Conservation (phyloP, 495 filamentous ascomycete species). For the Podospora pseudocomata region DNA sequence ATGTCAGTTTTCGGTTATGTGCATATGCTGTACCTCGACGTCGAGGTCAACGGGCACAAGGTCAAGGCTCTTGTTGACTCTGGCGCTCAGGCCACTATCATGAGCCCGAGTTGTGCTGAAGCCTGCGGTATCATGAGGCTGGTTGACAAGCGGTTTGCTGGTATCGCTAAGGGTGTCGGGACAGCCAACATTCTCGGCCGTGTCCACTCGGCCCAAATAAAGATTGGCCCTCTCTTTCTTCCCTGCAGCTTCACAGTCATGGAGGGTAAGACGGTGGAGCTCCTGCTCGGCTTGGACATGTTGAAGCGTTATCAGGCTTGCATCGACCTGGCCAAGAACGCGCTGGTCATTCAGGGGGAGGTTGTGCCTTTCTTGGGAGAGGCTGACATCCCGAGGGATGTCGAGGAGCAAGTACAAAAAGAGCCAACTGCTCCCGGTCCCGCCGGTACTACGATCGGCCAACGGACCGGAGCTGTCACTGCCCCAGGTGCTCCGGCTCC, state of each 20-base stretch:
- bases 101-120: constrained; percentile 90
- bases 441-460: constrained; percentile 79
- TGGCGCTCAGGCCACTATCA: constrained; percentile 96
- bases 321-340: constrained; percentile 78
- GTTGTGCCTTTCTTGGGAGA: constrained; percentile 89
- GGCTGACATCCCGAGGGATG: constrained; percentile 81
- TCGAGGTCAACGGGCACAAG: constrained; percentile 86
- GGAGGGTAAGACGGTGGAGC: constrained; percentile 97
- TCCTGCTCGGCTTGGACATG: constrained; percentile 94
- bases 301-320: constrained; percentile 88
- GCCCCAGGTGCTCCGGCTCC: constrained; percentile 46
- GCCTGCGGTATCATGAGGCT: constrained; percentile 94
- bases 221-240: constrained; percentile 82
- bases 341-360: constrained; percentile 79
- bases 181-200: constrained; percentile 92
- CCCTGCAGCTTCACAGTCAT: constrained; percentile 98
- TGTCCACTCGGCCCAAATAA: constrained; percentile 89
- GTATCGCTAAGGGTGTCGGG: constrained; percentile 88
- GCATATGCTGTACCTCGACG: constrained; percentile 93
- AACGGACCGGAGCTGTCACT: constrained; percentile 75
- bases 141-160: constrained; percentile 86
- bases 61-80: constrained; percentile 98
- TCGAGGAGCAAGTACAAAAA: constrained; percentile 65
- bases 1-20: constrained; percentile 80
- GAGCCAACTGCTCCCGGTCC: constrained; percentile 87